Percentiles rank a stretch among this genome's conserved stretches.
These are phyloP conservation scores for Trifolium subterraneum DNA, from an alignment of 306 rosid species.

Conservation along the genomic window DNA sequence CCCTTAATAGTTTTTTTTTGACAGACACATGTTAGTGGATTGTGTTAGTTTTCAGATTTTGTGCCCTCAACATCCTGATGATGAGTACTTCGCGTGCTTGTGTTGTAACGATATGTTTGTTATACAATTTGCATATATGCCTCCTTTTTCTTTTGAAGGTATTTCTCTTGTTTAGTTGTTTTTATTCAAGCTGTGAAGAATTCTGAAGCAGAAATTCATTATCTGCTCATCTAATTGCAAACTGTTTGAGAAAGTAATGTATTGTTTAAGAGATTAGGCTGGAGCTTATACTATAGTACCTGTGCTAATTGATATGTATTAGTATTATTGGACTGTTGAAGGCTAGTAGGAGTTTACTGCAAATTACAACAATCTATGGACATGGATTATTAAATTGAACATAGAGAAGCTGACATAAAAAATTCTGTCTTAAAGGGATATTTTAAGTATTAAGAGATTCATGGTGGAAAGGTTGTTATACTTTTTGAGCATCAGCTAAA, in stretches of 20 bases:
- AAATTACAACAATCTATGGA: neutral
- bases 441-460: neutral
- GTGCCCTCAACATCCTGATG: too few species aligned
- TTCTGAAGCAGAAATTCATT: neutral
- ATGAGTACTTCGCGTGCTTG: neutral
- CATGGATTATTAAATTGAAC: neutral
- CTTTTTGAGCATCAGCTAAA: neutral
- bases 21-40: too few species aligned
- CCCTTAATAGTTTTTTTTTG: neutral
- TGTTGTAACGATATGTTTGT: neutral
- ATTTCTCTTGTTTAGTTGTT: neutral
- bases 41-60: too few species aligned
- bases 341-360: neutral
- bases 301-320: neutral
- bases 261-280: neutral
- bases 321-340: neutral
- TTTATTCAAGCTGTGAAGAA: slow-evolving; percentile 7
- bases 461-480: neutral
- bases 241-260: neutral
- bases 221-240: neutral
- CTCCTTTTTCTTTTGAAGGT: neutral
- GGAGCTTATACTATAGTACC: neutral
- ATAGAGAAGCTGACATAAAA: neutral
- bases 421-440: neutral
- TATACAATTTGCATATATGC: too few species aligned